These are phyloP conservation scores for Mycena olivaceomarginata DNA, from an alignment of 768 basidiomycete species.

Conservation along the genomic window DNA sequence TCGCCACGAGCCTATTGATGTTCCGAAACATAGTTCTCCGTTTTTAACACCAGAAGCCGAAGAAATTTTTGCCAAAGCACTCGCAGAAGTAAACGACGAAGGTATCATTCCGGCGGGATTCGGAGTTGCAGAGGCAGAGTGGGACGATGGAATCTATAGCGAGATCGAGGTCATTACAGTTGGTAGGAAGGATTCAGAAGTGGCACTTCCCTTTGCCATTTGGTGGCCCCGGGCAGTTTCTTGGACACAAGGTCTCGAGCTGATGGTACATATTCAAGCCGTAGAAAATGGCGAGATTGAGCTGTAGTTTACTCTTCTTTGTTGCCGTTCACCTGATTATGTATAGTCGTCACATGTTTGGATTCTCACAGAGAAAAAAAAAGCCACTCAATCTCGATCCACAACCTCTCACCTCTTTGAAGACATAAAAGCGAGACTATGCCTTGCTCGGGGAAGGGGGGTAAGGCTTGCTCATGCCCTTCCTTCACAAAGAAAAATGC, in stretches of 20 bases:
- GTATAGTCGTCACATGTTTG: too few species aligned
- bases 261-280: background rate
- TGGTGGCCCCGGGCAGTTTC: constrained; percentile 17
- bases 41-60: background rate
- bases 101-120: background rate
- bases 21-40: background rate
- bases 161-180: constrained; percentile 1
- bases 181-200: background rate
- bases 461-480: background rate
- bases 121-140: constrained; percentile 4
- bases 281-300: constrained; percentile 14
- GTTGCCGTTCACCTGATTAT: too few species aligned
- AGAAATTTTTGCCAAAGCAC: background rate
- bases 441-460: constrained; percentile 8
- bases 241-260: constrained; percentile 6
- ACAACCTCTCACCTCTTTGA: background rate
- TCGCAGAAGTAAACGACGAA: background rate
- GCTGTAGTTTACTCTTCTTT: background rate
- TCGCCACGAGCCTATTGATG: background rate
- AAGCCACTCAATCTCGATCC: too few species aligned
- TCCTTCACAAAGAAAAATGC: background rate
- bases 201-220: background rate
- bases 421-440: background rate
- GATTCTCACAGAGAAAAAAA: too few species aligned
- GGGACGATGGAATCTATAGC: background rate